Conservation (phyloP, 1,284 basidiomycete species). For the Marasmius sp. region DNA sequence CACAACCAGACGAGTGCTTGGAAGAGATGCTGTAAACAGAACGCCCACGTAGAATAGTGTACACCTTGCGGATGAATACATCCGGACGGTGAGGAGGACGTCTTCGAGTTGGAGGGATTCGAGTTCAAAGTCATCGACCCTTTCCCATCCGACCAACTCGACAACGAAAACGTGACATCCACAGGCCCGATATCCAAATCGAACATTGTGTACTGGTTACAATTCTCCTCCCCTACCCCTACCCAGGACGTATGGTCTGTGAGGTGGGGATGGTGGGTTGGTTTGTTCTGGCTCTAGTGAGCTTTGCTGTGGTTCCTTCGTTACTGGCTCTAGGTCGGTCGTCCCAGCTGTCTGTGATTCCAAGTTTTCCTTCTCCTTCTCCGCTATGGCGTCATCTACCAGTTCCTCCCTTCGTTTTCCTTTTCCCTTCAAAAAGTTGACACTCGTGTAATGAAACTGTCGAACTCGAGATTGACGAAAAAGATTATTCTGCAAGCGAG, state of each 20-base stretch:
- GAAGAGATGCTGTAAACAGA: not conserved
- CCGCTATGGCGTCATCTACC: too few species aligned
- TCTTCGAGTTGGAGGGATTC: too few species aligned
- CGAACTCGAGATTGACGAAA: not conserved
- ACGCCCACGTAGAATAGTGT: conserved; percentile 73
- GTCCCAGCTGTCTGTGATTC: not conserved
- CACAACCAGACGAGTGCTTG: conserved; percentile 2
- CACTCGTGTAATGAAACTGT: not conserved
- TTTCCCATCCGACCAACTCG: conserved; percentile 94
- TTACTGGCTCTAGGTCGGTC: too few species aligned
- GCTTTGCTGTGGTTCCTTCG: not conserved
- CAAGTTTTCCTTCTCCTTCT: not conserved
- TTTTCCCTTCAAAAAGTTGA: not conserved
- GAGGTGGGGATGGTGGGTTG: not conserved
- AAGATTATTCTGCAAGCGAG: not conserved
- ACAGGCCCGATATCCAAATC: conserved; percentile 92
- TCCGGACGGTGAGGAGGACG: conserved; percentile 90
- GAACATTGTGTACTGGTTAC: conserved; percentile 83
- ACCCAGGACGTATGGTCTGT: conserved; percentile 20
- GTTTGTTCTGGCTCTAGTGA: too few species aligned
- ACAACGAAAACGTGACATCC: conserved; percentile 93
- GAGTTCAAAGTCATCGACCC: too few species aligned
- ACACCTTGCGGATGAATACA: conserved; percentile 81
- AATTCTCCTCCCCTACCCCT: conserved; percentile 32
- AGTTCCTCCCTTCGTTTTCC: not conserved